Percentiles rank a stretch among this genome's conserved stretches.
These are phyloP conservation scores for Dillenia turbinata DNA, from an alignment of 164 flowering plant genomes.

Conservation along the genomic window DNA sequence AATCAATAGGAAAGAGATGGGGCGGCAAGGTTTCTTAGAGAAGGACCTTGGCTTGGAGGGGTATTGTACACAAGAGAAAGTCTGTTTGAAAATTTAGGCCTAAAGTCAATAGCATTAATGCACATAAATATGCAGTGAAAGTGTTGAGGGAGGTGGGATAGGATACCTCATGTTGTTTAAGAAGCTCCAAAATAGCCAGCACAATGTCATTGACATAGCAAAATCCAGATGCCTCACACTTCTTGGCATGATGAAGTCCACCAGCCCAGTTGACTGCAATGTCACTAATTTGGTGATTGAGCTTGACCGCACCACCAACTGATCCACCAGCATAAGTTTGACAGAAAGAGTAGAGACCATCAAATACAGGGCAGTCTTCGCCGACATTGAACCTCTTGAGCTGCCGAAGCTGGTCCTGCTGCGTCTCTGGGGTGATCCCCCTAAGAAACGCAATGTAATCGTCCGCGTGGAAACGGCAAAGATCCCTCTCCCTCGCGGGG, in stretches of 20 bases:
- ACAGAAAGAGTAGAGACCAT: conserved; percentile 56
- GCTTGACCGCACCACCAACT: conserved; percentile 48
- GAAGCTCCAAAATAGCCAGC: conserved; percentile 49
- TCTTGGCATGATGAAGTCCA: conserved; percentile 63
- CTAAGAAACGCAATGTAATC: conserved; percentile 50
- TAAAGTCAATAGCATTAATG: no score
- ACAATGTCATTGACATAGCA: conserved; percentile 64
- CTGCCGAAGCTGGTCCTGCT: conserved; percentile 46
- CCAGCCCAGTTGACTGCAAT: conserved; percentile 67
- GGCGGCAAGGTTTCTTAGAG: no score
- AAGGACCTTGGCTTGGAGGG: no score
- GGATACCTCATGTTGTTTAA: conserved; percentile 38
- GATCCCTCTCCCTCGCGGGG: conserved; percentile 51
- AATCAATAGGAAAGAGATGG: no score
- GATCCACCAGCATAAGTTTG: conserved; percentile 62
- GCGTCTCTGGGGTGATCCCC: conserved; percentile 49
- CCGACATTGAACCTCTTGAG: conserved; percentile 54
- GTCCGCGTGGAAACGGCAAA: conserved; percentile 55
- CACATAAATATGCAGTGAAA: no score
- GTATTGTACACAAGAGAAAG: no score
- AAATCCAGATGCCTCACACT: conserved; percentile 65
- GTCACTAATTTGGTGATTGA: conserved; percentile 39
- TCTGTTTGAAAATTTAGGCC: no score
- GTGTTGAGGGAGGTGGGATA: no score
- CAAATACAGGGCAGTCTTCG: conserved; percentile 57